These are phyloP conservation scores for Porphyridium purpureum DNA, from an alignment of 23 red algal genomes.

Conservation along the genomic window DNA sequence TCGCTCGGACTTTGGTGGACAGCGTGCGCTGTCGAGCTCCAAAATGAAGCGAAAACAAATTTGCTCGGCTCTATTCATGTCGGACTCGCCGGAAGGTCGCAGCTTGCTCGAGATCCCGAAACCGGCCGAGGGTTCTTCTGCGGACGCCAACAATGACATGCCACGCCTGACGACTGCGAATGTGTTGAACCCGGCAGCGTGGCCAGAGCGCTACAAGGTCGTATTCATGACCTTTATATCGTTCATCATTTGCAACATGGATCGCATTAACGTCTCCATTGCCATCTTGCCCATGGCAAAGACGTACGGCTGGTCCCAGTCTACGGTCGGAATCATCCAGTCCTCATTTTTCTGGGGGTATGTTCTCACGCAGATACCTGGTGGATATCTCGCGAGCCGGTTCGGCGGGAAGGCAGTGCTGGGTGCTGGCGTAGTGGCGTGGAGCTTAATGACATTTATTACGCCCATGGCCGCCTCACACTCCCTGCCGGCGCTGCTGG, in stretches of 20 bases:
- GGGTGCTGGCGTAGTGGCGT: conserved; percentile 58
- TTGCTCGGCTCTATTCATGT: no score
- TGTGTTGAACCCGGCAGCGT: neutral
- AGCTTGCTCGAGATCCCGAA: no score
- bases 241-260: conserved; percentile 91
- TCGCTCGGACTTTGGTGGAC: no score
- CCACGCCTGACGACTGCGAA: no score
- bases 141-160: no score
- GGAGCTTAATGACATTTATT: conserved; percentile 92
- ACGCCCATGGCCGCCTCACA: conserved; percentile 60
- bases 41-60: no score
- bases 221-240: conserved; percentile 71
- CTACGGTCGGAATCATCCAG: conserved; percentile 87
- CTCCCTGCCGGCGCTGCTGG: conserved; percentile 34
- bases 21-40: no score
- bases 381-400: conserved; percentile 71
- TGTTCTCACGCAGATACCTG: conserved; percentile 81
- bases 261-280: conserved; percentile 82
- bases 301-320: conserved; percentile 65
- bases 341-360: conserved; percentile 92
- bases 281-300: conserved; percentile 93
- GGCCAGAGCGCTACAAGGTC: conserved; percentile 47
- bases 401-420: conserved; percentile 78
- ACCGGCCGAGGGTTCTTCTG: no score
- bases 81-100: no score